Base-by-base conservation (phyloP, 768 basidiomycete genomes). In the Boletus insuetus region DNA sequence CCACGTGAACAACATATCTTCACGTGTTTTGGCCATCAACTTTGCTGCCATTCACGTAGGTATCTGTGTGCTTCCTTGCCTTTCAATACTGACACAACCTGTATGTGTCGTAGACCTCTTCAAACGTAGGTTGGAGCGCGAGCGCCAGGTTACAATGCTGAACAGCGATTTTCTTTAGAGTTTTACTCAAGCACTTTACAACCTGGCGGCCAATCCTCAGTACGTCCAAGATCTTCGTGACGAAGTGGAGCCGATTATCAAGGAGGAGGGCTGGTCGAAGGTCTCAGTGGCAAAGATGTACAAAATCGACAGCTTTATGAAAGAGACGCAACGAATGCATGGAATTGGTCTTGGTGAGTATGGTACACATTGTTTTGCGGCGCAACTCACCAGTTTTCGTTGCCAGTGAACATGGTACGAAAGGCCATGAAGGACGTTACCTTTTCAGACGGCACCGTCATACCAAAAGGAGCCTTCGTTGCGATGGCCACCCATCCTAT, bases 401-500 rank as follows among this genome's bases (percentile, higher is more conserved):
- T 39, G 6, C 16, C 14, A 63, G 62, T 54, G 40, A 51, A 22
- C 31, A 20, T 63, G 39, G 6, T 34, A 7, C 58, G 56, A 24
- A 63, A 52, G 34, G 42, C 54, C 19, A 22, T 56, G 52, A 64
- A 46, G 14, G 58, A 63, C 8, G 17, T 54, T 20, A 60, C 55
- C 1, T 65, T 78, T 49, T 71, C 75, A 0, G 73, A 77, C 44
- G 77, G 75, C 13, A 75, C 74, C 0, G 52, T 70, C 29, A 57
- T 75, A 16, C 76, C 76, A 1, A 58, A 65, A 31, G 76, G 72
- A 9, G 60, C 69, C 9, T 56, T 65, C 19, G 39, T 75, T 0
- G 49, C 64, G 2, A 49, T 64, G 12, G 64, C 72, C 11, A 49
- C 58, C 5, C 57, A 60, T 20, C 58, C 60, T 6, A 50, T 67